Evolutionary conservation across 1,139 yeast genomes (phyloP), one percentile per base, ranked within the genome.

Genomic region (Petasospora rhodanensis): DNA sequence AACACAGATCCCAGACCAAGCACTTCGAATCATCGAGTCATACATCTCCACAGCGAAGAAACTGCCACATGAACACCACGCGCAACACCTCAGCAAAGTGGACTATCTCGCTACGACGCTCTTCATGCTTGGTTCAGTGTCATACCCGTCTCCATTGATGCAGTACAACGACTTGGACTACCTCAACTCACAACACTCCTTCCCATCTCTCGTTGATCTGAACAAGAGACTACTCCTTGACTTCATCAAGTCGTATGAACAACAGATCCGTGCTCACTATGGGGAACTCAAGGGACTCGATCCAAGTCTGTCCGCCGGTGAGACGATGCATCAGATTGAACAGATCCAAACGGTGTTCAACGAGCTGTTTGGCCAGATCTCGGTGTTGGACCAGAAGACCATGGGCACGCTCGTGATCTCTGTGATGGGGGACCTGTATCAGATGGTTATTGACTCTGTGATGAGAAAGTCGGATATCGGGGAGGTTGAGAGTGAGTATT

Each of bases 401-500:
- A 29, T 27, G 18, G 20, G 26, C 11, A 39, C 37, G 16, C 27
- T 46, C 8, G 22, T 38, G 4, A 36, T 38, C n/a, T 40, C 49
- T 4, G 29, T 43, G 4, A 28, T 46, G 19, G 42, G 50, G 41
- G 48, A 47, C 24, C 42, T 54, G 37, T 54, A 47, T 31, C 47
- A 46, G 18, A 21, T 35, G 26, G 37, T 52, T 5, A 42, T 52
- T 15, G 37, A 44, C 22, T 36, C 42, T n/a, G 40, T 54, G 8
- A 28, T 48, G 28, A 22, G 20, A 10, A 40, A 44, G 29, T 14
- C 26, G 5, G 43, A 47, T 14, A 53, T 55, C 29, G 46, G 49
- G 6, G 58, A 53, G 27, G 39, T 35, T 12, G 54, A 51, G 34
- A 37, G 47, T 29, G 49, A 43, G 20, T 49, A 51, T 25, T 34